Conservation (phyloP, 140 eudicot species). For the Stevia rebaudiana region DNA sequence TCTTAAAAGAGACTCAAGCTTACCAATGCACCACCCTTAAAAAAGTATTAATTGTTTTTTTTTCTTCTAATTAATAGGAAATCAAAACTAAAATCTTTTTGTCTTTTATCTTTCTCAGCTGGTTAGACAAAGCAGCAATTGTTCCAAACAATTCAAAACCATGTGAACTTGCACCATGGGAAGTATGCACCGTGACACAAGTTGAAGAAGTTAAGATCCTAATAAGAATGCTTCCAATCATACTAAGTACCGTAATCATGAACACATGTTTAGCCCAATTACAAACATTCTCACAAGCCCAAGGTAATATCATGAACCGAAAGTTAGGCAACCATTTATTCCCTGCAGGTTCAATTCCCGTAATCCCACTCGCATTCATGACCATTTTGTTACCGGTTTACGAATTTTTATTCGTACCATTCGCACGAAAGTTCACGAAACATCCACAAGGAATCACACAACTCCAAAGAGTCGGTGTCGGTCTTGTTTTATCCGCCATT, state of each 20-base stretch:
- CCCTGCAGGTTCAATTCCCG: slow-evolving; percentile 67
- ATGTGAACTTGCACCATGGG: slow-evolving; percentile 41
- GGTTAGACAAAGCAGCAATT: slow-evolving; percentile 73
- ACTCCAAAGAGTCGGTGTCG: slow-evolving; percentile 79
- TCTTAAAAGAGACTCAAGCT: too few species aligned
- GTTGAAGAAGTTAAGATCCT: slow-evolving; percentile 74
- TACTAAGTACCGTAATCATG: slow-evolving; percentile 63
- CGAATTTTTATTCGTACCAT: slow-evolving; percentile 58
- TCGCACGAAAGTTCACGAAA: slow-evolving; percentile 49
- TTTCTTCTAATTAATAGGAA: too few species aligned
- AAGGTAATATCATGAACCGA: slow-evolving; percentile 58
- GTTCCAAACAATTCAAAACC: slow-evolving; percentile 29
- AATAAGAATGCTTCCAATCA: slow-evolving; percentile 65
- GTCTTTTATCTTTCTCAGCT: slow-evolving; percentile 31
- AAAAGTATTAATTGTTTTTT: neutral
- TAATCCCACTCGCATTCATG: slow-evolving; percentile 67
- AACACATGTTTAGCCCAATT: slow-evolving; percentile 84
- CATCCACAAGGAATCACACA: slow-evolving; percentile 76
- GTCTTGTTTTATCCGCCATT: slow-evolving; percentile 59
- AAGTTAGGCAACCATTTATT: slow-evolving; percentile 45
- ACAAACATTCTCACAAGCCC: slow-evolving; percentile 72
- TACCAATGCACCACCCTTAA: neutral
- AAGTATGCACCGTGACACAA: slow-evolving; percentile 65
- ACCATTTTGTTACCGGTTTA: slow-evolving; percentile 54
- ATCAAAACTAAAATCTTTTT: neutral